phyloP scores from a whole-genome alignment of 2,329 filamentous ascomycete species.

The Monosporascus ibericus region DNA sequence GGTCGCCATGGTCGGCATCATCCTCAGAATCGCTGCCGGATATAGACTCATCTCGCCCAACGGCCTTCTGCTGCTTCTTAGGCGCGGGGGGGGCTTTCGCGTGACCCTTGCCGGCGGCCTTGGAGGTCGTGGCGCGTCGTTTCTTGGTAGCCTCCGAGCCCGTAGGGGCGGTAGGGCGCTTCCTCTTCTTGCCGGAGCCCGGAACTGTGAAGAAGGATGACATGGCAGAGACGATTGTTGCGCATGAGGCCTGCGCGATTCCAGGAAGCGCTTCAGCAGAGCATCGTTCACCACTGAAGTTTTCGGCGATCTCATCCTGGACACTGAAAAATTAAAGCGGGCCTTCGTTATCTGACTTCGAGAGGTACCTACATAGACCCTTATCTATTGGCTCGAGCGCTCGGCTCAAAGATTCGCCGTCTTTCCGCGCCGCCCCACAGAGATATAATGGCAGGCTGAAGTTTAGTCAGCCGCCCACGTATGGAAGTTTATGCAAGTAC shows the following conservation, averaged over 20 bases:
- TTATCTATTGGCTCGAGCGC: background rate
- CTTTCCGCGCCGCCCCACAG: background rate
- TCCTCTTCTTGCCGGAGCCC: constrained; percentile 83
- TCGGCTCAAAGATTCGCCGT: background rate
- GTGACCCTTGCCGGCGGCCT: constrained; percentile 34
- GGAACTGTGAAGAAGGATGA: constrained; percentile 95
- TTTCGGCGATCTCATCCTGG: background rate
- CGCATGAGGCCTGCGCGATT: background rate
- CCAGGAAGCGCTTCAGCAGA: background rate
- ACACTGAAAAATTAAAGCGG: background rate
- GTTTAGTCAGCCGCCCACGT: too few species aligned
- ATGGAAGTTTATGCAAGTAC: too few species aligned
- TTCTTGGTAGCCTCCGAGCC: constrained; percentile 51
- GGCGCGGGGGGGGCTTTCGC: constrained; percentile 34
- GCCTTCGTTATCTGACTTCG: background rate
- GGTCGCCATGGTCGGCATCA: constrained; percentile 42
- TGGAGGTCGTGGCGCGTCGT: constrained; percentile 42
- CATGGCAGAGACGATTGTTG: constrained; percentile 35
- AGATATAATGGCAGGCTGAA: too few species aligned
- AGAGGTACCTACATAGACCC: background rate
- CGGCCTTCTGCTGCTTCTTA: constrained; percentile 34
- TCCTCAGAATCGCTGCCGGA: constrained; percentile 76
- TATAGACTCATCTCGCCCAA: constrained; percentile 64
- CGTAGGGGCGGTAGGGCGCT: constrained; percentile 51
- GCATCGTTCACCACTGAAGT: background rate